Conservation (phyloP, 1,284 basidiomycete genomes). For the Neonothopanus nambi region DNA sequence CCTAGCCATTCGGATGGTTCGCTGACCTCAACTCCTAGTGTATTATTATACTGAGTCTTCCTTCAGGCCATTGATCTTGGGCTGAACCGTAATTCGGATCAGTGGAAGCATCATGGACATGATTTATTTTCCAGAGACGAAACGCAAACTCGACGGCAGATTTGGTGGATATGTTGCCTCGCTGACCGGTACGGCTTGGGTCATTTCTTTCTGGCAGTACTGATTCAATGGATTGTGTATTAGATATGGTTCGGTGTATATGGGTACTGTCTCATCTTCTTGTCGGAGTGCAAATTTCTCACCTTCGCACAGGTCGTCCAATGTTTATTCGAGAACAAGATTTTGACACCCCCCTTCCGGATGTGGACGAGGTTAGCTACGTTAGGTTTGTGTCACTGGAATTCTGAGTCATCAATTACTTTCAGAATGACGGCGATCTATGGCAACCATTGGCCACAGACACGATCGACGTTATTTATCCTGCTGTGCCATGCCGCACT, state of each 20-base stretch:
- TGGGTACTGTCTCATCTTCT: conserved; percentile 42
- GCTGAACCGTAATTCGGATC: conserved; percentile 77
- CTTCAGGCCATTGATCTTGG: conserved; percentile 80
- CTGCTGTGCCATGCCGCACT: conserved; percentile 46
- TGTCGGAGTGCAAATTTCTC: background rate
- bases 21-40: conserved; percentile 12
- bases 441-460: conserved; percentile 54
- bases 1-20: conserved; percentile 76
- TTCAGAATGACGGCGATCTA: conserved; percentile 56
- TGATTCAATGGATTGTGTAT: background rate
- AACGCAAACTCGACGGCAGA: conserved; percentile 73
- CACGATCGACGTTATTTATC: conserved; percentile 39
- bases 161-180: conserved; percentile 82
- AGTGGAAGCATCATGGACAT: conserved; percentile 68
- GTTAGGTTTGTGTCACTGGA: conserved; percentile 1
- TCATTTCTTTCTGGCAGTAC: conserved; percentile 10
- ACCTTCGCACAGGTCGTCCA: conserved; percentile 52
- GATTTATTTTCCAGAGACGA: conserved; percentile 75
- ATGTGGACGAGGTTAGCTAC: conserved; percentile 48
- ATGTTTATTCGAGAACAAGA: conserved; percentile 72
- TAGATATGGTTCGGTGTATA: conserved; percentile 69
- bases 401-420: conserved; percentile 7
- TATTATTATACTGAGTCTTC: conserved; percentile 5
- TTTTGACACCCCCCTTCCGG: conserved; percentile 71
- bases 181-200: conserved; percentile 61